Percentiles rank a stretch among this genome's conserved stretches.
phyloP scores from a whole-genome alignment of 768 basidiomycete species.

The Stropharia rugosoannulata region DNA sequence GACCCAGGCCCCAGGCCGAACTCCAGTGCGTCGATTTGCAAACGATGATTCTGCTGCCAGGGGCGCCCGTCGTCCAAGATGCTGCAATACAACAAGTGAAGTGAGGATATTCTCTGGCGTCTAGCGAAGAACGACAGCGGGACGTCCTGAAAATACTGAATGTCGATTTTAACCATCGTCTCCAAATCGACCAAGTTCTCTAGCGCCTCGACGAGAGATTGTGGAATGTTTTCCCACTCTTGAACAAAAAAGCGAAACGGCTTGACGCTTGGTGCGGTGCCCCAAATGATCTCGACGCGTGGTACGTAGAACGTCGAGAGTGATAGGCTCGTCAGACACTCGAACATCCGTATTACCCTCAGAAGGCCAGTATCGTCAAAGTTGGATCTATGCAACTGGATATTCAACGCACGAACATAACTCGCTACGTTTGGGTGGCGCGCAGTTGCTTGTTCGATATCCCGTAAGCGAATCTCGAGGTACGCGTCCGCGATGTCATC shows the following conservation, averaged over 20 bases:
- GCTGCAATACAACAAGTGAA: not conserved
- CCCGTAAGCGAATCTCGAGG: not conserved
- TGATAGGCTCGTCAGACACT: not conserved
- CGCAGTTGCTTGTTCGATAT: not conserved
- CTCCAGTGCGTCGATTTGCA: not conserved
- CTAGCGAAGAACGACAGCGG: not conserved
- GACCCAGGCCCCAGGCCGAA: not conserved
- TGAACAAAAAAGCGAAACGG: not conserved
- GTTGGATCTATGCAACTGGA: not conserved
- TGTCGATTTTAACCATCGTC: not conserved
- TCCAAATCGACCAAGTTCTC: not conserved
- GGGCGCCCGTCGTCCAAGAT: not conserved
- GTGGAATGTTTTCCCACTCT: not conserved
- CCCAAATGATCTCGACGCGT: not conserved
- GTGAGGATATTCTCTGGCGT: not conserved
- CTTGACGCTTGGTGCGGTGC: not conserved
- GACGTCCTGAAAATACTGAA: constrained; percentile 1
- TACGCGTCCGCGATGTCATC: not conserved
- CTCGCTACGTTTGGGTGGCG: not conserved
- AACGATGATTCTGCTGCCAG: not conserved
- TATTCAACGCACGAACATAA: not conserved
- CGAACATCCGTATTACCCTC: not conserved
- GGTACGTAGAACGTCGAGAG: constrained; percentile 2
- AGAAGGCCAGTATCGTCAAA: not conserved
- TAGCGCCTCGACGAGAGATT: not conserved